Conservation (phyloP, 257 asterid genomes). For the Petrea volubilis region DNA sequence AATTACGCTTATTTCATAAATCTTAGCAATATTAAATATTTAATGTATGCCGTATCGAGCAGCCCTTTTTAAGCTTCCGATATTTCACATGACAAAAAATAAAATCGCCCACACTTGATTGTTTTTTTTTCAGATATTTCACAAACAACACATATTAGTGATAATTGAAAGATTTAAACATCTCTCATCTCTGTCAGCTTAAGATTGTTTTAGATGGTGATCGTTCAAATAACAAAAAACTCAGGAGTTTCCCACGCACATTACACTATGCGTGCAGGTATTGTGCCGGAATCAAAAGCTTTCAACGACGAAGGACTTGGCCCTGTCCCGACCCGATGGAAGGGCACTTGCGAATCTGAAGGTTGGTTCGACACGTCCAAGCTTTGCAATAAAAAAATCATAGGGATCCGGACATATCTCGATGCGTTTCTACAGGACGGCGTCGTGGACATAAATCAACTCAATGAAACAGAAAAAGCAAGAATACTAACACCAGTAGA, state of each 20-base stretch:
- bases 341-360: constrained; percentile 14
- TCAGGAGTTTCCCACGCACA: background rate
- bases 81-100: too few species aligned
- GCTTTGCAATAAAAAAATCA: constrained; percentile 8
- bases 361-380: constrained; percentile 2
- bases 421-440: background rate
- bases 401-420: constrained; percentile 6
- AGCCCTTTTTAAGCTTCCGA: too few species aligned
- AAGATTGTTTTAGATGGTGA: too few species aligned
- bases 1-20: background rate
- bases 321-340: constrained; percentile 21
- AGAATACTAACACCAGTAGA: constrained; percentile 14
- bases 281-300: background rate
- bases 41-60: too few species aligned
- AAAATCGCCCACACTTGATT: too few species aligned
- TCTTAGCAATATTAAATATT: too few species aligned
- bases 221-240: too few species aligned
- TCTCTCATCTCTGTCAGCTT: too few species aligned
- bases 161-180: too few species aligned
- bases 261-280: background rate
- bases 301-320: constrained; percentile 26
- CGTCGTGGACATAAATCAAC: background rate
- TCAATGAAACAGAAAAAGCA: background rate
- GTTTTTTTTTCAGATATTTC: too few species aligned
- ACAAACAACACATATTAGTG: too few species aligned